Percentiles rank a stretch among this genome's conserved stretches.
Conservation (phyloP, 192 early-diverging fungal genomes). For the Phlyctochytrium arcticum region DNA sequence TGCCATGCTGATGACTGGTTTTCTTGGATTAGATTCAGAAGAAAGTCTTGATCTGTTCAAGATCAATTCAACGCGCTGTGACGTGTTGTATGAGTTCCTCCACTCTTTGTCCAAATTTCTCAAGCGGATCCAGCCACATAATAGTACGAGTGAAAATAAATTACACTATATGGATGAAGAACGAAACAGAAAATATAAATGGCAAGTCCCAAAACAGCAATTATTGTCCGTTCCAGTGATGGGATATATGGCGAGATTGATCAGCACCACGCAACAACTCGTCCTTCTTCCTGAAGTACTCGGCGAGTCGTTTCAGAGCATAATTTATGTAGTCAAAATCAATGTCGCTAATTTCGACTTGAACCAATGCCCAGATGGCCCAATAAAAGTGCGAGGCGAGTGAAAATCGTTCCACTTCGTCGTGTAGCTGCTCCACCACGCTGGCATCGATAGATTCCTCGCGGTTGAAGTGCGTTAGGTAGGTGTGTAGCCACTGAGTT, state of each 20-base stretch:
- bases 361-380: conserved; percentile 54
- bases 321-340: conserved; percentile 96
- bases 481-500: conserved; percentile 69
- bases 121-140: no score
- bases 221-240: no score
- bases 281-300: neutral
- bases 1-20: neutral
- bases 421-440: conserved; percentile 60
- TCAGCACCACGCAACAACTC: neutral
- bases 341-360: conserved; percentile 84
- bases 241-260: no score
- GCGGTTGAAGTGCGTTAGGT: conserved; percentile 43
- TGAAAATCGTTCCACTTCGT: conserved; percentile 77
- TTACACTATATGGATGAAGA: no score
- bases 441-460: conserved; percentile 25
- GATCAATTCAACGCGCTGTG: no score
- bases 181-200: no score
- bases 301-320: conserved; percentile 65
- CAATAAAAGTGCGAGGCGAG: conserved; percentile 93
- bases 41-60: no score
- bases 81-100: no score
- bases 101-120: no score
- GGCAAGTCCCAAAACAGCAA: no score
- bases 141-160: no score
- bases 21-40: no score